Percentiles rank a stretch among this genome's conserved stretches.
phyloP scores from a whole-genome alignment of 331 rosid species.

The Phaseolus coccineus region DNA sequence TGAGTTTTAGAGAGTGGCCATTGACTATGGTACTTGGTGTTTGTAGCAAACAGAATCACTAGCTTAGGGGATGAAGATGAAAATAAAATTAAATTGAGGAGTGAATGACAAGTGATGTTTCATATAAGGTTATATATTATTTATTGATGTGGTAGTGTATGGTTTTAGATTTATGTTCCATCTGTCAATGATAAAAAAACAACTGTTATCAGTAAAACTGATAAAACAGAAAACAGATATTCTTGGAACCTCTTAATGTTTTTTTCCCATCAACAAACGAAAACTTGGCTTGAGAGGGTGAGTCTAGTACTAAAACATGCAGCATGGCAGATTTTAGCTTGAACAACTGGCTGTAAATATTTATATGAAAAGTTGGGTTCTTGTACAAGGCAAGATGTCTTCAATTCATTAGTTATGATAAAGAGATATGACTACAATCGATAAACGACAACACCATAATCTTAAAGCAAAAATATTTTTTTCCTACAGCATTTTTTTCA shows the following conservation, averaged over 20 bases:
- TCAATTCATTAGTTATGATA: neutral
- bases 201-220: neutral
- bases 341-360: neutral
- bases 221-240: no score
- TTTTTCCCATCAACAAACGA: no score
- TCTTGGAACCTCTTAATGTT: no score
- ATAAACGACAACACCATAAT: neutral
- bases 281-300: no score
- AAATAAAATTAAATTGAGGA: constrained; percentile 2
- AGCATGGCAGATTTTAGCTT: neutral
- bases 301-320: constrained; percentile 44
- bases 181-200: constrained; percentile 74
- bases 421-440: neutral
- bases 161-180: constrained; percentile 79
- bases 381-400: constrained; percentile 21
- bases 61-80: constrained; percentile 9
- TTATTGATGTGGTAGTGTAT: constrained; percentile 36
- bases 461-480: neutral
- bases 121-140: neutral
- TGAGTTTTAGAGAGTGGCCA: constrained; percentile 10
- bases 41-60: constrained; percentile 1
- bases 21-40: neutral
- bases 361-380: neutral
- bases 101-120: constrained; percentile 26
- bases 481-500: neutral